Evolutionary conservation across 495 filamentous ascomycete species (phyloP).

Genomic region (Pseudomonodictys pantanalensis): DNA sequence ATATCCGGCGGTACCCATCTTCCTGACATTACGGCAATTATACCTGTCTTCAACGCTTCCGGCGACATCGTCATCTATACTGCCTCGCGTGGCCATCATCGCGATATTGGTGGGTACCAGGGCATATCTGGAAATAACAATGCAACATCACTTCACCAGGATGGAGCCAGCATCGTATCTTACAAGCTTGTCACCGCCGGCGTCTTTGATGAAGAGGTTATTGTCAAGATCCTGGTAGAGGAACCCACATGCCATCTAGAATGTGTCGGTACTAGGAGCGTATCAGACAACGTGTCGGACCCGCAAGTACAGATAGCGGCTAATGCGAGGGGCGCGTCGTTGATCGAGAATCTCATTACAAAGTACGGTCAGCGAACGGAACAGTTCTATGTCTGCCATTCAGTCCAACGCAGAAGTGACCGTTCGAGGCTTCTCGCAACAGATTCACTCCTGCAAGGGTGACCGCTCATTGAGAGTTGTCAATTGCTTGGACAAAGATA

Average conservation of each 20-base stretch:
- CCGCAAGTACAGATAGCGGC: conserved; percentile 92
- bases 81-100: conserved; percentile 89
- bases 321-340: conserved; percentile 88
- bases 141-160: conserved; percentile 86
- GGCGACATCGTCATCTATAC: conserved; percentile 93
- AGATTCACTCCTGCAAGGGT: conserved; percentile 70
- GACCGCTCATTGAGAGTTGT: conserved; percentile 57
- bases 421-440: conserved; percentile 72
- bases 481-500: conserved; percentile 92
- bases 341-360: conserved; percentile 76
- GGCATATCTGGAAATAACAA: conserved; percentile 96
- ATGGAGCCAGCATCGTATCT: conserved; percentile 86
- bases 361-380: conserved; percentile 89
- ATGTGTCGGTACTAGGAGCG: conserved; percentile 82
- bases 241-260: conserved; percentile 81
- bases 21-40: conserved; percentile 89
- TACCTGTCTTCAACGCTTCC: conserved; percentile 75
- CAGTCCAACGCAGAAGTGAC: conserved; percentile 86
- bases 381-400: conserved; percentile 88
- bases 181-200: conserved; percentile 90
- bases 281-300: conserved; percentile 91
- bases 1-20: conserved; percentile 81
- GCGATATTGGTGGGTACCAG: conserved; percentile 92
- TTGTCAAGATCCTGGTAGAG: conserved; percentile 75
- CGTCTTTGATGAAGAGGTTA: conserved; percentile 78